Percentiles rank a stretch among this genome's conserved stretches.
Conservation (phyloP, 768 basidiomycete species). For the Mycena filopes region DNA sequence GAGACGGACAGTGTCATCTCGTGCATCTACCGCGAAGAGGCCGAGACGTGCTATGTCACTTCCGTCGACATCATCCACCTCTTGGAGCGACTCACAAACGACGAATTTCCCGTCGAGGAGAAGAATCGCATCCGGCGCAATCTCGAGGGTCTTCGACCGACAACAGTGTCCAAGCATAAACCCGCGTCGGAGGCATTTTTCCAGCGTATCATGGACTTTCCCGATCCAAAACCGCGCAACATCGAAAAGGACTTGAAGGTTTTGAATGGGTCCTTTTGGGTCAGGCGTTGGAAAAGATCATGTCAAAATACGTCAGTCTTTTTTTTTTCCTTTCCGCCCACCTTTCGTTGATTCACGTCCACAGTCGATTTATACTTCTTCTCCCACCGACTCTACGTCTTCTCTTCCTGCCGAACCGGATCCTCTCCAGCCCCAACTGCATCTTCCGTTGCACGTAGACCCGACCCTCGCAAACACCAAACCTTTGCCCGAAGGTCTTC, state of each 20-base stretch:
- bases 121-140: slow-evolving; percentile 97
- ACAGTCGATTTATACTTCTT: slow-evolving; percentile 63
- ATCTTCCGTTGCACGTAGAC: slow-evolving; percentile 30
- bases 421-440: slow-evolving; percentile 42
- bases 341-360: neutral
- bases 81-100: slow-evolving; percentile 80
- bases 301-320: slow-evolving; percentile 82
- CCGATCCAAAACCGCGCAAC: slow-evolving; percentile 92
- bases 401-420: slow-evolving; percentile 46
- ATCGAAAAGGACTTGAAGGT: slow-evolving; percentile 98
- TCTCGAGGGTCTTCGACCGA: slow-evolving; percentile 91
- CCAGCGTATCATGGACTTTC: slow-evolving; percentile 96
- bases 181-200: slow-evolving; percentile 87
- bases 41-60: slow-evolving; percentile 85
- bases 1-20: slow-evolving; percentile 88
- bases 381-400: slow-evolving; percentile 44
- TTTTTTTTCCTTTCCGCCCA: neutral
- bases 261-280: slow-evolving; percentile 77
- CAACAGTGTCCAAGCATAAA: slow-evolving; percentile 90
- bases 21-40: slow-evolving; percentile 90
- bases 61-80: slow-evolving; percentile 97
- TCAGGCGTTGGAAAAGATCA: slow-evolving; percentile 80
- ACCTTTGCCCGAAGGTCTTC: slow-evolving; percentile 17
- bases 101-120: slow-evolving; percentile 92
- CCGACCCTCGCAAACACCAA: slow-evolving; percentile 18